These are phyloP conservation scores for Kwoniella mangroviensis DNA, from an alignment of 768 basidiomycete species.

Conservation along the genomic window DNA sequence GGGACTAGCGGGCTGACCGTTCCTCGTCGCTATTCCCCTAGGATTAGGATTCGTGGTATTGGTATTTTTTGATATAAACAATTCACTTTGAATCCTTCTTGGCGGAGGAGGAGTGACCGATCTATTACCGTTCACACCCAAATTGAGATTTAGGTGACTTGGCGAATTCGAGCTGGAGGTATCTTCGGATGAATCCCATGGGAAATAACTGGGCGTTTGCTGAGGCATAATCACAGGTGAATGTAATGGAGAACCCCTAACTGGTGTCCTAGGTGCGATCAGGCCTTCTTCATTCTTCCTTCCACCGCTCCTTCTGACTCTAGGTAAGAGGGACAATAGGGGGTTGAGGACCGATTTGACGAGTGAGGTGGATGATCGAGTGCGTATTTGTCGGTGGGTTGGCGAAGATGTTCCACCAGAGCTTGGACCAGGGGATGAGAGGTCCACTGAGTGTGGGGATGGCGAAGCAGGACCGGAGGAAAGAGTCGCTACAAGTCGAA, in stretches of 20 bases:
- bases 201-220: slow-evolving; percentile 20
- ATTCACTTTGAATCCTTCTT: slow-evolving; percentile 19
- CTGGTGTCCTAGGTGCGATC: slow-evolving; percentile 28
- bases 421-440: slow-evolving; percentile 17
- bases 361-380: slow-evolving; percentile 17
- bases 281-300: slow-evolving; percentile 23
- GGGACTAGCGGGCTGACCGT: slow-evolving; percentile 15
- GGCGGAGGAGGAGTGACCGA: slow-evolving; percentile 26
- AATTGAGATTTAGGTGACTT: not conserved
- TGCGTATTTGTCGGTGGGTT: slow-evolving; percentile 16
- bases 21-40: slow-evolving; percentile 29
- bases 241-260: slow-evolving; percentile 29
- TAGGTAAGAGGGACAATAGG: slow-evolving; percentile 15
- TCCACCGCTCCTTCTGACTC: not conserved
- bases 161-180: not conserved
- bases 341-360: slow-evolving; percentile 26
- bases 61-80: slow-evolving; percentile 3
- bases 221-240: slow-evolving; percentile 25
- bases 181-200: slow-evolving; percentile 16
- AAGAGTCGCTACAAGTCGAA: not conserved
- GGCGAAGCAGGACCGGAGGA: slow-evolving; percentile 17
- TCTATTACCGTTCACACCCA: not conserved
- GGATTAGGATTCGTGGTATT: slow-evolving; percentile 11
- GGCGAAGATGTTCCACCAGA: slow-evolving; percentile 16
- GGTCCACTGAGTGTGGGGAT: slow-evolving; percentile 10